These are phyloP conservation scores for Cercospora janseana DNA, from an alignment of 2,329 filamentous ascomycete species.

Conservation along the genomic window DNA sequence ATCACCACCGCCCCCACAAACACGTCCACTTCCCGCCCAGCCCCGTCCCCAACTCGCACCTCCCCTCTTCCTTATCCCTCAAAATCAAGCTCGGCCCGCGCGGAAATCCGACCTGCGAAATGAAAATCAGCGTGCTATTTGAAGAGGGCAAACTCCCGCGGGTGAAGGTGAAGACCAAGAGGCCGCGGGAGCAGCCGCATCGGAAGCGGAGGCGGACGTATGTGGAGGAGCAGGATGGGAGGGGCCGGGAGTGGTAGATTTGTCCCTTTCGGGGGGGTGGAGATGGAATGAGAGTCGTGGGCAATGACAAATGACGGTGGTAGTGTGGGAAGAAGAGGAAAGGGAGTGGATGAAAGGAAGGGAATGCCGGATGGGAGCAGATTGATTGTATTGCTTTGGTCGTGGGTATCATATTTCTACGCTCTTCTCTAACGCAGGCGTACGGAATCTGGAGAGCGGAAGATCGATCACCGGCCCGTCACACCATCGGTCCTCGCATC, in stretches of 20 bases:
- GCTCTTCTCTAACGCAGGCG: too few relatives aligned
- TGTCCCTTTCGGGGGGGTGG: slow-evolving; percentile 44
- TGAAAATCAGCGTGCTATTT: slow-evolving; percentile 35
- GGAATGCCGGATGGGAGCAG: background rate
- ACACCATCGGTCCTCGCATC: slow-evolving; percentile 44
- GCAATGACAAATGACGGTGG: too few relatives aligned
- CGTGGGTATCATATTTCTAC: slow-evolving; percentile 52
- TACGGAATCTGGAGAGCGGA: too few relatives aligned
- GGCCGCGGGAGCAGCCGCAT: slow-evolving; percentile 21
- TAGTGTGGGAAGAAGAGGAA: background rate
- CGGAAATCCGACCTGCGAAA: slow-evolving; percentile 28
- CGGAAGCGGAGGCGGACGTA: slow-evolving; percentile 47
- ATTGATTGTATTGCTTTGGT: background rate
- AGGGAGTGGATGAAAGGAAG: background rate
- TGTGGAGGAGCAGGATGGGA: slow-evolving; percentile 60
- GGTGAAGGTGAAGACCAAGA: slow-evolving; percentile 33
- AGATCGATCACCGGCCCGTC: slow-evolving; percentile 39
- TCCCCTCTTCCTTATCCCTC: slow-evolving; percentile 29
- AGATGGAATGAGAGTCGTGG: slow-evolving; percentile 15
- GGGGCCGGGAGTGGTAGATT: slow-evolving; percentile 60
- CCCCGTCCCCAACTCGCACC: slow-evolving; percentile 29
- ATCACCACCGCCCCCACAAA: background rate
- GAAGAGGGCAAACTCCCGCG: slow-evolving; percentile 31
- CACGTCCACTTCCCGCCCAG: slow-evolving; percentile 34
- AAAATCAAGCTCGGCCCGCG: slow-evolving; percentile 32